These are phyloP conservation scores for Botryotinia globosa DNA, from an alignment of 2,329 filamentous ascomycete species.

Conservation along the genomic window DNA sequence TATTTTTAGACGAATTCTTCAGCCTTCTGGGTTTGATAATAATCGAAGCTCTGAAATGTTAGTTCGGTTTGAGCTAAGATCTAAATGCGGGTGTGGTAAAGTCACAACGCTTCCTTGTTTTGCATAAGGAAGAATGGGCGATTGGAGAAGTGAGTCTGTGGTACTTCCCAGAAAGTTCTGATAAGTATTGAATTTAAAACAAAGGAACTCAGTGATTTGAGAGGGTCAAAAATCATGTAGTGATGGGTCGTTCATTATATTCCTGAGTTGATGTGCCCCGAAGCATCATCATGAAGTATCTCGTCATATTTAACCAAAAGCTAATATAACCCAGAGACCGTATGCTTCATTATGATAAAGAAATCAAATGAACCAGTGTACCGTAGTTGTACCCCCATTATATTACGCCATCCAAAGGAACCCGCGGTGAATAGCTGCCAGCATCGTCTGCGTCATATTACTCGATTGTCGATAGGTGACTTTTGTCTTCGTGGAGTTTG, in stretches of 20 bases:
- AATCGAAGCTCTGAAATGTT: not conserved
- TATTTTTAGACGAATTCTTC: not conserved
- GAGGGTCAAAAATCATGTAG: not conserved
- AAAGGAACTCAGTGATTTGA: not conserved
- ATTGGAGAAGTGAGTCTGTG: not conserved
- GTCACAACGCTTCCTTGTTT: too few species aligned
- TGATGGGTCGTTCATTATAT: not conserved
- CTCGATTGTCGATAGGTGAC: not conserved
- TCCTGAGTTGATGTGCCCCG: not conserved
- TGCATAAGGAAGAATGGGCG: too few species aligned
- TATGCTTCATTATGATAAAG: too few species aligned
- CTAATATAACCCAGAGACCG: not conserved
- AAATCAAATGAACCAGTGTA: not conserved
- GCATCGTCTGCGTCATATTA: not conserved
- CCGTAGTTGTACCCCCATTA: not conserved
- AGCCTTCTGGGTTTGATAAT: accelerated
- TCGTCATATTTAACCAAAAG: not conserved
- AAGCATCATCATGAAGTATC: not conserved
- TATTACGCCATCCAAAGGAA: not conserved
- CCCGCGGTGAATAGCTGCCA: not conserved
- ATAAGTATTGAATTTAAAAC: not conserved
- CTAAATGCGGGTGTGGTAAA: not conserved
- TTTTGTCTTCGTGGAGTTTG: not conserved
- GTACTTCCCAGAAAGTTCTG: not conserved
- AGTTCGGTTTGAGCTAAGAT: not conserved